Conservation (phyloP, 805 yeast genomes). For the Grigorovia yakushimaensis region DNA sequence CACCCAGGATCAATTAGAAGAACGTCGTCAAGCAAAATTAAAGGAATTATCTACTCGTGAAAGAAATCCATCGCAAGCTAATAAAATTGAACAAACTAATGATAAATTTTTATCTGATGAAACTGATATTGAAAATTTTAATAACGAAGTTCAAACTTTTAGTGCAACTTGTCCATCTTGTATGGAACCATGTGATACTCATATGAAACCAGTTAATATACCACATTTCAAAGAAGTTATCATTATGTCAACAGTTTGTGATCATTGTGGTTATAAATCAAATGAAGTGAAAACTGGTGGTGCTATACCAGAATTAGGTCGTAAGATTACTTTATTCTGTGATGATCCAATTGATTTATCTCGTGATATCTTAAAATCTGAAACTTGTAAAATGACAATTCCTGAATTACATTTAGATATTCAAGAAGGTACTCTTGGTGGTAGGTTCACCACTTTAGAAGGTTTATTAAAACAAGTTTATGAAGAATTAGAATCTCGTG, state of each 20-base stretch:
- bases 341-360: conserved; percentile 82
- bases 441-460: conserved; percentile 94
- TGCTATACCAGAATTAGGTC: conserved; percentile 80
- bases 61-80: conserved; percentile 22
- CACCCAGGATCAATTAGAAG: conserved; percentile 44
- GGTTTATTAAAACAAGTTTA: conserved; percentile 83
- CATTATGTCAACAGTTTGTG: conserved; percentile 91
- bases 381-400: conserved; percentile 74
- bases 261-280: conserved; percentile 86
- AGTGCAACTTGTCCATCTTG: conserved; percentile 90
- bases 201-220: conserved; percentile 92
- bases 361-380: conserved; percentile 89
- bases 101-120: conserved; percentile 56
- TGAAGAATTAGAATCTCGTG: conserved; percentile 80
- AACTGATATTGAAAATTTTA: conserved; percentile 74
- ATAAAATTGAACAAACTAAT: conserved; percentile 10
- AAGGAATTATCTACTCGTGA: conserved; percentile 27
- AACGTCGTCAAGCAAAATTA: conserved; percentile 27
- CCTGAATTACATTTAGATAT: conserved; percentile 89
- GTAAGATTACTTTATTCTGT: conserved; percentile 57
- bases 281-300: conserved; percentile 99
- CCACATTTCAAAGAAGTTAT: conserved; percentile 98
- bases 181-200: conserved; percentile 65
- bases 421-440: conserved; percentile 95
- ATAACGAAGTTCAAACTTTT: conserved; percentile 88